These are phyloP conservation scores for Aspergillus ostianus DNA, from an alignment of 495 filamentous ascomycete species.

Conservation along the genomic window DNA sequence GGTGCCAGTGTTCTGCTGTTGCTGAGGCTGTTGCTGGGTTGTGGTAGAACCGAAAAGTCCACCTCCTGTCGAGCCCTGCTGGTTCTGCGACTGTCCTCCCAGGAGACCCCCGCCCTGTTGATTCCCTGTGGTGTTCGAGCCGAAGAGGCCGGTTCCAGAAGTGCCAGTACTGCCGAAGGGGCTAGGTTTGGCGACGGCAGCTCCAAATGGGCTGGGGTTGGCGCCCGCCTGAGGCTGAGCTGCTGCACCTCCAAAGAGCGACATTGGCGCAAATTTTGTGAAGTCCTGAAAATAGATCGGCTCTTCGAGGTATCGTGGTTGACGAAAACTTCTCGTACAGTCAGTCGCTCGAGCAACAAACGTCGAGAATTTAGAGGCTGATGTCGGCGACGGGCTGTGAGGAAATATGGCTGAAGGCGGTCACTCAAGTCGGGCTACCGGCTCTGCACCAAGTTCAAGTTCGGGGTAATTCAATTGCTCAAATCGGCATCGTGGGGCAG, in stretches of 20 bases:
- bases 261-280: conserved; percentile 16
- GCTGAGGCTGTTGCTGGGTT: conserved; percentile 27
- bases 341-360: background rate
- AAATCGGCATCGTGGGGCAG: background rate
- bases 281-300: background rate
- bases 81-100: conserved; percentile 19
- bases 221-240: conserved; percentile 11
- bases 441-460: background rate
- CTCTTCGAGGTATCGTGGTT: background rate
- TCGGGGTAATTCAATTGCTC: background rate
- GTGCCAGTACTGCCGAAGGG: conserved; percentile 30
- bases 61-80: conserved; percentile 15
- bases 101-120: conserved; percentile 28
- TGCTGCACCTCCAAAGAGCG: conserved; percentile 37
- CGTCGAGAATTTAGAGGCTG: background rate
- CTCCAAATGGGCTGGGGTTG: conserved; percentile 15
- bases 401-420: background rate
- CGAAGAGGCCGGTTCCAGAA: conserved; percentile 18
- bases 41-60: conserved; percentile 28
- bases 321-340: background rate
- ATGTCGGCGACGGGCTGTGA: background rate
- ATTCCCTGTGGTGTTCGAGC: conserved; percentile 17
- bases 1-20: background rate
- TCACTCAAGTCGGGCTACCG: background rate
- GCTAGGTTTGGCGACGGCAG: conserved; percentile 34